Evolutionary conservation across 495 filamentous ascomycete genomes (phyloP).

Genomic region (Hypomontagnella submonticulosa): DNA sequence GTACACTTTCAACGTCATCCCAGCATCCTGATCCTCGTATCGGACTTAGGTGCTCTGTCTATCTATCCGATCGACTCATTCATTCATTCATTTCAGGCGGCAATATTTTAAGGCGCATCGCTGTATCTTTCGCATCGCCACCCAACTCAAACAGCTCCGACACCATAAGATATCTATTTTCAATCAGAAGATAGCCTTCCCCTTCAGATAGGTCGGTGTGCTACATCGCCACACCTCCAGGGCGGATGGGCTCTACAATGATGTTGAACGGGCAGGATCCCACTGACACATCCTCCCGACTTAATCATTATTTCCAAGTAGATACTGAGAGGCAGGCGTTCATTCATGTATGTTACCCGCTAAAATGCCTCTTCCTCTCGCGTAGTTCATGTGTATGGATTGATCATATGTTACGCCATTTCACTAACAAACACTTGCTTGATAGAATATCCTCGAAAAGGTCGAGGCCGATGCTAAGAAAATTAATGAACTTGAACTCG

Average conservation of each 20-base stretch:
- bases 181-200: background rate
- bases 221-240: constrained; percentile 6
- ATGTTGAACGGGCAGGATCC: constrained; percentile 40
- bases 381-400: background rate
- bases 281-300: constrained; percentile 29
- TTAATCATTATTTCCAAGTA: constrained; percentile 40
- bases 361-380: background rate
- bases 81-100: constrained; percentile 10
- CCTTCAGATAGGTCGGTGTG: constrained; percentile 1
- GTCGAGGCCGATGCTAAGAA: constrained; percentile 34
- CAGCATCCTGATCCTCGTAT: no score
- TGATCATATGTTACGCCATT: no score
- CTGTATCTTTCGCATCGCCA: background rate
- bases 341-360: constrained; percentile 33
- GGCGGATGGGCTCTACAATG: constrained; percentile 38
- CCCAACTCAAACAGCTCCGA: background rate
- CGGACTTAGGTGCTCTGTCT: background rate
- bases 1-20: no score
- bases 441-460: constrained; percentile 38
- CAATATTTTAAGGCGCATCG: background rate
- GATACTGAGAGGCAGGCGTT: constrained; percentile 42
- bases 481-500: constrained; percentile 46
- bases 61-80: constrained; percentile 11
- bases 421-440: no score
- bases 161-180: background rate